These are phyloP conservation scores for Tillandsia leiboldiana DNA, from an alignment of 176 grass and related monocot species.

Conservation along the genomic window DNA sequence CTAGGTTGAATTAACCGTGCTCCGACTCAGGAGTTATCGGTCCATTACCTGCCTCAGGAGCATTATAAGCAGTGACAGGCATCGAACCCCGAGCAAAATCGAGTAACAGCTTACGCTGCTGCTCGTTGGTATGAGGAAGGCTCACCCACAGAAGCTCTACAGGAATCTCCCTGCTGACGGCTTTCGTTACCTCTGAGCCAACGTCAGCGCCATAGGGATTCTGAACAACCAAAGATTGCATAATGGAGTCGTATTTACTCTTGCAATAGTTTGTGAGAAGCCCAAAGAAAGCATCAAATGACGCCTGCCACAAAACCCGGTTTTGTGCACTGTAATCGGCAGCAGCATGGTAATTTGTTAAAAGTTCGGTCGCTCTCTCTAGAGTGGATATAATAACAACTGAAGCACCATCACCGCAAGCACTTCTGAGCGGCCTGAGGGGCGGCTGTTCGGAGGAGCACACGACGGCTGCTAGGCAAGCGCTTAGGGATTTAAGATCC, in stretches of 20 bases:
- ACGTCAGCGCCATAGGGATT: constrained; percentile 9
- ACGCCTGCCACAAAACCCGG: constrained; percentile 64
- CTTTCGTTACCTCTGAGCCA: constrained; percentile 17
- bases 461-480: constrained; percentile 76
- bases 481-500: constrained; percentile 65
- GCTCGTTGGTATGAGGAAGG: constrained; percentile 25
- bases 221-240: constrained; percentile 20
- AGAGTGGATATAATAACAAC: constrained; percentile 58
- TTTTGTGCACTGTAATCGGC: constrained; percentile 33
- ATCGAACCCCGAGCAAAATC: constrained; percentile 23
- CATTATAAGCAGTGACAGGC: not conserved
- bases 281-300: constrained; percentile 64
- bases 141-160: constrained; percentile 18
- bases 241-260: constrained; percentile 53
- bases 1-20: not conserved
- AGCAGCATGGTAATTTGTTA: constrained; percentile 39
- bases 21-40: not conserved
- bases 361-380: constrained; percentile 48
- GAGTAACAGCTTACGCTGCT: constrained; percentile 18
- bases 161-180: constrained; percentile 16
- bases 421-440: constrained; percentile 52
- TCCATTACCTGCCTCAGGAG: not conserved
- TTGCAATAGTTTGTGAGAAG: constrained; percentile 59
- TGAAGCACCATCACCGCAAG: constrained; percentile 61
- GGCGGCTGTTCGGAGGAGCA: constrained; percentile 72